Evolutionary conservation across 306 rosid genomes (phyloP).

Genomic region (Quercus bicolor): DNA sequence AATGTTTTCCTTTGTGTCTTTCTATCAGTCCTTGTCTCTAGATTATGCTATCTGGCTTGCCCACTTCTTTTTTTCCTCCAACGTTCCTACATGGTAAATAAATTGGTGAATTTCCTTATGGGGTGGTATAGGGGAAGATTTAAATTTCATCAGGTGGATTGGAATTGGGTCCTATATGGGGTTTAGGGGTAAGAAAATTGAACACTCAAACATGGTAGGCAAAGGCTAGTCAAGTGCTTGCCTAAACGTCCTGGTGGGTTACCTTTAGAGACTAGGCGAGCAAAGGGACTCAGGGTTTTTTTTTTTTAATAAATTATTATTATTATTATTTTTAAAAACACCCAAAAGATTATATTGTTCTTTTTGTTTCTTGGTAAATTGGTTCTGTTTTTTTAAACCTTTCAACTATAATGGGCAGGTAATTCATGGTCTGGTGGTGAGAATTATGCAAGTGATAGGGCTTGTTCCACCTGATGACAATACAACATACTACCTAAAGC

Average conservation of each 20-base stretch:
- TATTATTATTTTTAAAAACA: too few relatives aligned
- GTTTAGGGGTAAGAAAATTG: neutral
- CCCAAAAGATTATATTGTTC: neutral
- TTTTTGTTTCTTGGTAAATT: neutral
- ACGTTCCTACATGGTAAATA: too few relatives aligned
- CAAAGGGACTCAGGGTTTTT: too few relatives aligned
- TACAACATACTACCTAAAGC: constrained; percentile 57
- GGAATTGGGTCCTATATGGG: neutral
- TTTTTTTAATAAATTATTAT: too few relatives aligned
- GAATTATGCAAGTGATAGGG: constrained; percentile 78
- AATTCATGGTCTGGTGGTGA: constrained; percentile 92
- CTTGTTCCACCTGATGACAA: constrained; percentile 56
- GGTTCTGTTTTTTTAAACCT: neutral
- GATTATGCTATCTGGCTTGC: neutral
- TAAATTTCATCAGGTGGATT: neutral
- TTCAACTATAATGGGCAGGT: constrained; percentile 45
- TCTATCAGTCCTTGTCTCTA: neutral
- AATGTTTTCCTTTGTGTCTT: neutral
- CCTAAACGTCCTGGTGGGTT: too few relatives aligned
- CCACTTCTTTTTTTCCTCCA: too few relatives aligned
- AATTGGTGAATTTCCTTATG: too few relatives aligned
- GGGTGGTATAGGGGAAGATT: too few relatives aligned
- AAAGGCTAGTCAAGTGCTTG: too few relatives aligned
- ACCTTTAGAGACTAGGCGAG: too few relatives aligned
- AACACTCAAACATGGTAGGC: neutral